Base-by-base conservation (phyloP, 2,329 filamentous ascomycete genomes). In the Tolypocladium endophyticum region DNA sequence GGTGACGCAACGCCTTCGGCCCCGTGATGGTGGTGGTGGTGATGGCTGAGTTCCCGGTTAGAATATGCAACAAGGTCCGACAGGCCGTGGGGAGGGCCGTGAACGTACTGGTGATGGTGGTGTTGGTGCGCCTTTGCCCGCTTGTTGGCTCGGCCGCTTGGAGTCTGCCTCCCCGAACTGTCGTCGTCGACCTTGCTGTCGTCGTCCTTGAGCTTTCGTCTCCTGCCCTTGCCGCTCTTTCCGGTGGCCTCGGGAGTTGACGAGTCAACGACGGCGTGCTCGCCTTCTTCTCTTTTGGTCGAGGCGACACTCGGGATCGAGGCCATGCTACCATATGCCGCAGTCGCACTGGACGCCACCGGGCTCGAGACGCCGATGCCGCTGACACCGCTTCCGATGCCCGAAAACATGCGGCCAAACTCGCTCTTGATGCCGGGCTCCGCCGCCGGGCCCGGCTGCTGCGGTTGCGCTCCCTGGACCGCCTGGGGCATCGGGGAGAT, bases 341-440 rank as follows among this genome's bases (percentile, higher is more conserved):
- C 77, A 67, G 50, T 74, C 45, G 70, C 64, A 4, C 66, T 65
- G 8, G 74, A 70, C 1, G 79, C 73, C 3, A 79, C 75, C 2
- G 82, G 81, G 65, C 81, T 84, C 18, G 81, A 78, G 41, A 79
- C 74, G 30, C 77, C 77, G 61, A 82, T 77, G 47, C 73, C 77
- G 62, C 74, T 78, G 38, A 82, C 79, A 62, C 79, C 83, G 64
- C 78, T 83, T 61, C 79, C 92, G 65, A 97, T 91, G n/a, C 93
- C 93, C 23, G 90, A 91, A 74, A 96, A 97, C 81, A 97, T 96
- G 63, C 91, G 87, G 35, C 92, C 92, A 71, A 97, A 92, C 71
- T 97, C 93, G 70, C 87, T 95, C 79, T 97, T 96, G 69, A 97
- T 96, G 52, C 89, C 89, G 14, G 91, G 89, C 71, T 96, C 92